Evolutionary conservation across 192 early-diverging fungal genomes (phyloP).

Genomic region (Phycomyces nitens): DNA sequence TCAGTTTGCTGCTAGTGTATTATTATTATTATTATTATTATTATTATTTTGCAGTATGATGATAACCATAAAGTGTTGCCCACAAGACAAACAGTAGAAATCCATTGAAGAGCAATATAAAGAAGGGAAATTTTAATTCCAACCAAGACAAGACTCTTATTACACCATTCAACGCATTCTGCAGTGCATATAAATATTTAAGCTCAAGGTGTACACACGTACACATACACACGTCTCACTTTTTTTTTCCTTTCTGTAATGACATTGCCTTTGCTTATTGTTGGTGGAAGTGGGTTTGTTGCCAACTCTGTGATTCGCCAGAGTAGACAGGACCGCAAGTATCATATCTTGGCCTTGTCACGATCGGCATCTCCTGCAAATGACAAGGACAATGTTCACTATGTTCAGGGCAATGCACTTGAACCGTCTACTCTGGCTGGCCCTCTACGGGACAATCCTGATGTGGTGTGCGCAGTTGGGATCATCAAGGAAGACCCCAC

Average conservation of each 20-base stretch:
- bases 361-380: background rate
- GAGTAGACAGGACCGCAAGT: background rate
- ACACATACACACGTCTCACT: too few species aligned
- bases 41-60: too few species aligned
- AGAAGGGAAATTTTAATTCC: too few species aligned
- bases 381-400: background rate
- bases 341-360: constrained; percentile 10
- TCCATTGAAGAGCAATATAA: too few species aligned
- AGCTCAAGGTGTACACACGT: too few species aligned
- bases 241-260: background rate
- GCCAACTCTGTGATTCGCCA: constrained; percentile 12
- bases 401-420: constrained; percentile 22
- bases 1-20: too few species aligned
- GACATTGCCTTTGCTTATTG: background rate
- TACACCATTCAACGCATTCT: too few species aligned
- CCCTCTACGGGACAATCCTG: background rate
- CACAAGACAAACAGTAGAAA: too few species aligned
- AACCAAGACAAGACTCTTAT: too few species aligned
- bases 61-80: too few species aligned
- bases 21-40: too few species aligned
- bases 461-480: constrained; percentile 27
- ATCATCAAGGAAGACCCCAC: constrained; percentile 14
- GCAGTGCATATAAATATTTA: too few species aligned
- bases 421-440: background rate
- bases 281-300: constrained; percentile 21